phyloP scores from a whole-genome alignment of 116 monocot species.

The Posidonia oceanica region DNA sequence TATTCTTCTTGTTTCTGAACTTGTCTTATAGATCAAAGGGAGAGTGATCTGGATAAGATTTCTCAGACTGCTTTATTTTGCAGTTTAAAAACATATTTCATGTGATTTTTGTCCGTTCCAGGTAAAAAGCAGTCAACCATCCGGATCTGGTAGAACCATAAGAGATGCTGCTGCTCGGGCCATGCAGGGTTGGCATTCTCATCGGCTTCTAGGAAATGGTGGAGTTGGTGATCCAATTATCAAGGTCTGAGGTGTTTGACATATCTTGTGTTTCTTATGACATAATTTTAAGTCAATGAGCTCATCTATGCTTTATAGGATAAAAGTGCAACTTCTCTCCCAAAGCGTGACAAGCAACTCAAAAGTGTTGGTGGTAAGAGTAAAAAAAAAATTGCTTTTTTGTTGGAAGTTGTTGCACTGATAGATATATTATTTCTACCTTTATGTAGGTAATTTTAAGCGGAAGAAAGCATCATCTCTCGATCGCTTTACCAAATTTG shows the following conservation, averaged over 20 bases:
- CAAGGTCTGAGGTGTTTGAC: conserved; percentile 30
- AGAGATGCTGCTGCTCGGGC: conserved; percentile 93
- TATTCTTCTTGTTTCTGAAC: too few relatives aligned
- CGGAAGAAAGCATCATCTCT: conserved; percentile 52
- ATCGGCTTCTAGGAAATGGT: conserved; percentile 59
- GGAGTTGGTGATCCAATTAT: conserved; percentile 77
- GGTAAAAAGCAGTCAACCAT: conserved; percentile 36
- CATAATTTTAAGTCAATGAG: neutral
- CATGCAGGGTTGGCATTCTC: conserved; percentile 97
- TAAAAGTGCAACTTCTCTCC: conserved; percentile 31
- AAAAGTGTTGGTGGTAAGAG: conserved; percentile 36
- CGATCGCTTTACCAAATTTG: conserved; percentile 50
- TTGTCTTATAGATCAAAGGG: too few relatives aligned
- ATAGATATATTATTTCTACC: neutral
- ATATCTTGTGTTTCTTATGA: neutral
- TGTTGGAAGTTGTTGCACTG: too few relatives aligned
- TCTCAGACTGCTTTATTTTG: too few relatives aligned
- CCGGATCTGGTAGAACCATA: conserved; percentile 78
- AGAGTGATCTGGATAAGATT: too few relatives aligned
- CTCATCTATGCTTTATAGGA: conserved; percentile 26
- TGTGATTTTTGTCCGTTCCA: conserved; percentile 7
- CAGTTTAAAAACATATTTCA: too few relatives aligned
- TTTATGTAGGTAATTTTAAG: conserved; percentile 43
- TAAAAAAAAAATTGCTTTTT: too few relatives aligned
- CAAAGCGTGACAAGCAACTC: conserved; percentile 30